Conservation (phyloP, 306 rosid genomes). For the Rosa rugosa region DNA sequence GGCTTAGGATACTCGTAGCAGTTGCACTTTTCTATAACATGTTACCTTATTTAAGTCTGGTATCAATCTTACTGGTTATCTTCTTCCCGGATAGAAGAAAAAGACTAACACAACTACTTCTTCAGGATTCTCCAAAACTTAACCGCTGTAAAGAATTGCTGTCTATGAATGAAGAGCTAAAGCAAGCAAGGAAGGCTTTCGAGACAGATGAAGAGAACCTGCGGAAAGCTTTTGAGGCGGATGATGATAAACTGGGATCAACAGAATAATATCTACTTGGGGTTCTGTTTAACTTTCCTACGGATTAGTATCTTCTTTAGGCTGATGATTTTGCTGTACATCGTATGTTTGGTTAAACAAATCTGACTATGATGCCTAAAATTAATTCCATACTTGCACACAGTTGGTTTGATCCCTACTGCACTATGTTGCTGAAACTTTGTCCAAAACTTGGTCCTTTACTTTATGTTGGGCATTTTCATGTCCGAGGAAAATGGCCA, state of each 20-base stretch:
- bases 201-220: constrained; percentile 73
- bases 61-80: not conserved
- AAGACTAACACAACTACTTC: constrained; percentile 9
- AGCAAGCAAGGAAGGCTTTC: constrained; percentile 90
- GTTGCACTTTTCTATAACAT: not conserved
- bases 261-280: constrained; percentile 5
- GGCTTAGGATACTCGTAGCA: not conserved
- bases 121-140: constrained; percentile 74
- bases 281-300: too few species aligned
- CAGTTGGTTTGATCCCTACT: not conserved
- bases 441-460: not conserved
- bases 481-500: too few species aligned
- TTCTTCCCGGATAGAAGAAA: constrained; percentile 8
- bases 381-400: not conserved
- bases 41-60: not conserved
- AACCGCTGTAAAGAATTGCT: constrained; percentile 82
- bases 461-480: not conserved
- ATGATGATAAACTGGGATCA: constrained; percentile 43
- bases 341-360: not conserved
- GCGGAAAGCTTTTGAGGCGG: constrained; percentile 71
- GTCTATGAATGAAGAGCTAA: constrained; percentile 89
- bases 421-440: not conserved
- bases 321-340: not conserved
- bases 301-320: not conserved
- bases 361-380: not conserved